These are phyloP conservation scores for Cyamopsis tetragonoloba DNA, from an alignment of 306 rosid genomes.

Conservation along the genomic window DNA sequence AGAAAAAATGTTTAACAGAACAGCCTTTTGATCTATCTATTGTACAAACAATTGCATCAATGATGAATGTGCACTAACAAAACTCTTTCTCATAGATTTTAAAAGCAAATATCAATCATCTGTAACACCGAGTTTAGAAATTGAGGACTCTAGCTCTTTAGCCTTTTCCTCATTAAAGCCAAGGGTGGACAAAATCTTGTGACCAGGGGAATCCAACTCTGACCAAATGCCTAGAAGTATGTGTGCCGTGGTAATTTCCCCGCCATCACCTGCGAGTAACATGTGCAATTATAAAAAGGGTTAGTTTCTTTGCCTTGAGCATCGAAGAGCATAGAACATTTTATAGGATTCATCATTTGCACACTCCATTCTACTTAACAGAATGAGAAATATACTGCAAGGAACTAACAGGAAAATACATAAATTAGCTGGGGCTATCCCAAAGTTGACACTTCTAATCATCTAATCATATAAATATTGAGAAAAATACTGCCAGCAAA, in stretches of 20 bases:
- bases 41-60: constrained; percentile 29
- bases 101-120: constrained; percentile 41
- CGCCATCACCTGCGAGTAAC: constrained; percentile 39
- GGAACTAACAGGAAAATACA: background rate
- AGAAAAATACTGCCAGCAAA: constrained; percentile 1
- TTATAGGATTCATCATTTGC: constrained; percentile 7
- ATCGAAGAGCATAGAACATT: background rate
- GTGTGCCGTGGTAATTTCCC: constrained; percentile 54
- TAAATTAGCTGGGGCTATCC: background rate
- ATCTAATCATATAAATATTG: background rate
- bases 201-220: constrained; percentile 53
- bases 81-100: background rate
- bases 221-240: constrained; percentile 71
- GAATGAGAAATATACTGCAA: background rate
- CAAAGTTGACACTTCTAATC: background rate
- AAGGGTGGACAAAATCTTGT: constrained; percentile 49
- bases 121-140: constrained; percentile 39
- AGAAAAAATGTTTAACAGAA: too few species aligned
- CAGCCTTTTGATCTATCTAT: constrained; percentile 24
- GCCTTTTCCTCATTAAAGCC: constrained; percentile 64
- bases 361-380: too few species aligned
- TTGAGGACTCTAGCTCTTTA: constrained; percentile 51
- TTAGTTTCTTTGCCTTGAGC: background rate
- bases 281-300: background rate
- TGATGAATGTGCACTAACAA: constrained; percentile 19